Evolutionary conservation across 2,329 filamentous ascomycete genomes (phyloP), one percentile per base, ranked within the genome.

Genomic region (Geosmithia flava): DNA sequence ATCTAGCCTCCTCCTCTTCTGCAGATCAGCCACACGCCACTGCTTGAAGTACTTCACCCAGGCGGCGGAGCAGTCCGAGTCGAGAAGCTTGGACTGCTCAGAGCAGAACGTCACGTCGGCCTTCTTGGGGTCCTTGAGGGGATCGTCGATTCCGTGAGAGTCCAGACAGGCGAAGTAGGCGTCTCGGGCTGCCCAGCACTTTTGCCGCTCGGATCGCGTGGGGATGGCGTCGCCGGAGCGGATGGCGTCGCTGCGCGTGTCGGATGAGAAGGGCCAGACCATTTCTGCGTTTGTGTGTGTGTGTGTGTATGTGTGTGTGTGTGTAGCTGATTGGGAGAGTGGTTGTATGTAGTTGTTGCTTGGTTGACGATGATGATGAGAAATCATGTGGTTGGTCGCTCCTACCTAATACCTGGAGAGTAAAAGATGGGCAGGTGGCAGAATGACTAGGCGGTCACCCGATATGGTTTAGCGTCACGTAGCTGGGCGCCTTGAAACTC

Each of bases 11-110:
- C 82, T 74, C 59, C 86, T 83, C 67, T 91, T 88, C 58, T 95
- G 86, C 60, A 86, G 77, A 57, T 98, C 93, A 68, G 94, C 91
- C 37, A 97, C 87, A 58, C 93, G 77, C 69, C 89, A 85, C 67
- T 96, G 90, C 73, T 97, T 96, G 69, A 98, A 98, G 67, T 98
- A 97, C 68, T 89, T 88, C 52, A 96, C 93, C 93, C 93, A 98
- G 62, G 89, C 90, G 50, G 74, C 76, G 17, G 89, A 88, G 65
- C 93, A 98, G 62, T 91, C 86, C 56, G 76, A 75, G 68, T 95
- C 88, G 59, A 97, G 95, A 50, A 72, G 76, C 29, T 57, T 60
- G 20, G 59, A 59, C 62, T 73, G 61, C 42, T 53, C 49, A 20
- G 63, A 61, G 52, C 73, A 76, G 39, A 64, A 62, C 48, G 59